A percentile compares a stretch with the other conserved stretches of the same genome.
Evolutionary conservation across 768 basidiomycete species (phyloP).

Genomic region (Tricholoma furcatifolium): DNA sequence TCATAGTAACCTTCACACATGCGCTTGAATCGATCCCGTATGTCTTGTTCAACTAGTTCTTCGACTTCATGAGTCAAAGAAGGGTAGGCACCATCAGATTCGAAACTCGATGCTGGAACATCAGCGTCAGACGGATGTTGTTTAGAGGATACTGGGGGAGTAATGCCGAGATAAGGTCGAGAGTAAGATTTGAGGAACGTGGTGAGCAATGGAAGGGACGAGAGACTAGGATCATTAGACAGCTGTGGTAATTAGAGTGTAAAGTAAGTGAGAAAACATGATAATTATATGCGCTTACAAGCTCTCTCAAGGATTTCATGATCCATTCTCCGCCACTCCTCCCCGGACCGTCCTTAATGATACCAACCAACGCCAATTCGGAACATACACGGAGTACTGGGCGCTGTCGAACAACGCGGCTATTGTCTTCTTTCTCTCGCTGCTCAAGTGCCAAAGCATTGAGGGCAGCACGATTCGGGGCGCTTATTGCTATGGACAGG

Average conservation of each 20-base stretch:
- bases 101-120: constrained; percentile 38
- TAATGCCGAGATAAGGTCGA: constrained; percentile 82
- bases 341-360: constrained; percentile 70
- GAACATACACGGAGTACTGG: constrained; percentile 84
- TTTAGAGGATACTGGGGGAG: constrained; percentile 48
- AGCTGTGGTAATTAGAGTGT: constrained; percentile 46
- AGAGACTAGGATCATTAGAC: constrained; percentile 82
- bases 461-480: constrained; percentile 58
- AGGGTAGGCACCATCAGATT: constrained; percentile 38
- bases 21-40: constrained; percentile 84
- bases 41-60: constrained; percentile 82
- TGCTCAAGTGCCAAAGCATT: constrained; percentile 69
- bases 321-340: constrained; percentile 85
- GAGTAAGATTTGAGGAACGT: constrained; percentile 95
- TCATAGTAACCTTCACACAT: constrained; percentile 96
- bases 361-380: constrained; percentile 85
- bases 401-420: constrained; percentile 77
- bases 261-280: constrained; percentile 4
- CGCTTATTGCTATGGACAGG: constrained; percentile 54
- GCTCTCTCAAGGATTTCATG: constrained; percentile 81
- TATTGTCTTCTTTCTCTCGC: constrained; percentile 88
- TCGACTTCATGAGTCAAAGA: constrained; percentile 50
- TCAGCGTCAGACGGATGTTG: constrained; percentile 59
- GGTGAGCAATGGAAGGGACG: constrained; percentile 85
- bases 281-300: constrained; percentile 51